Percentiles rank a stretch among this genome's conserved stretches.
These are phyloP conservation scores for Debaryomyces singareniensis DNA, from an alignment of 1,139 yeast species.

Conservation along the genomic window DNA sequence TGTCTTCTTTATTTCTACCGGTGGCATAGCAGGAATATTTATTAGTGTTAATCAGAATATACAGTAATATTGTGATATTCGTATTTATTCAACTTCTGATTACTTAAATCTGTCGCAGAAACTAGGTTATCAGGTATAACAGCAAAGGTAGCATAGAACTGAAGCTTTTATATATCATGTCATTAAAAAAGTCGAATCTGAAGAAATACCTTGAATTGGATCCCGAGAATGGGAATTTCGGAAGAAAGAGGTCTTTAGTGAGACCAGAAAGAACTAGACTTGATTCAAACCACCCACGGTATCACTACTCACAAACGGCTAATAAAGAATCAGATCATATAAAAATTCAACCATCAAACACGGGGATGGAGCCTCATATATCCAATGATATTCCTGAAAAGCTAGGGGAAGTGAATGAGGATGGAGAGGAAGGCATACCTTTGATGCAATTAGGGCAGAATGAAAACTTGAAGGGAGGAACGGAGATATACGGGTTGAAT, in stretches of 20 bases:
- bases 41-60: too few relatives aligned
- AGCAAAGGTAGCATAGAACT: constrained; percentile 11
- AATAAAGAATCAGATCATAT: constrained; percentile 61
- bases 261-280: constrained; percentile 75
- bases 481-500: constrained; percentile 54
- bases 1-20: too few relatives aligned
- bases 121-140: too few relatives aligned
- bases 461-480: constrained; percentile 27
- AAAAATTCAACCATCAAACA: constrained; percentile 61
- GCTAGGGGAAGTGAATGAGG: constrained; percentile 4
- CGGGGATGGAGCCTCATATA: constrained; percentile 62
- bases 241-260: constrained; percentile 63
- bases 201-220: constrained; percentile 37
- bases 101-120: too few relatives aligned
- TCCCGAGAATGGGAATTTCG: constrained; percentile 42
- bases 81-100: too few relatives aligned
- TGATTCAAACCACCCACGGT: constrained; percentile 63
- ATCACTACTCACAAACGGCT: constrained; percentile 77
- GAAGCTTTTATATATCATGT: constrained; percentile 11
- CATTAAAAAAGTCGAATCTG: constrained; percentile 13
- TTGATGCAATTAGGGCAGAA: constrained; percentile 28
- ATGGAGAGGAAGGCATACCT: constrained; percentile 39
- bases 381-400: constrained; percentile 8
- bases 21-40: too few relatives aligned
- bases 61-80: too few relatives aligned